phyloP scores from a whole-genome alignment of 179 eudicot species.

The Vitellaria paradoxa region DNA sequence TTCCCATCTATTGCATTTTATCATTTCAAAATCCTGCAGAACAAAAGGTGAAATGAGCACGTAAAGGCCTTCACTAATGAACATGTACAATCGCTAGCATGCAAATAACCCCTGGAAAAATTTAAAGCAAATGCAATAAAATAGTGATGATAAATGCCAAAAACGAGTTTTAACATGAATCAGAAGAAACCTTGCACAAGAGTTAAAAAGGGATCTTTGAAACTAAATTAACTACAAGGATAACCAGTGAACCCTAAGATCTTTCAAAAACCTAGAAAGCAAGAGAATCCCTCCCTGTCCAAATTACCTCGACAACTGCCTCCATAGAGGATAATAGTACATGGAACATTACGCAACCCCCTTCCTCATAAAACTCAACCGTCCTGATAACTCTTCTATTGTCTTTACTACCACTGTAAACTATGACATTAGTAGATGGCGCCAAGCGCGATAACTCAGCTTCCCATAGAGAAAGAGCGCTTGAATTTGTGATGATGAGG shows the following conservation, averaged over 20 bases:
- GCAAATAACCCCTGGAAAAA: background rate
- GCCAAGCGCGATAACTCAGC: constrained; percentile 58
- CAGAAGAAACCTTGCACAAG: background rate
- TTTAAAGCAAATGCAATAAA: background rate
- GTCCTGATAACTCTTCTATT: constrained; percentile 48
- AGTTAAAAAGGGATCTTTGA: background rate
- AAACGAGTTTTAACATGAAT: background rate
- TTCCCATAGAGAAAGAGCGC: constrained; percentile 56
- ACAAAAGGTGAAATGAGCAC: constrained; percentile 14
- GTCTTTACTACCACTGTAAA: constrained; percentile 53
- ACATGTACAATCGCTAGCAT: background rate
- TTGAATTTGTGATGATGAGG: constrained; percentile 48
- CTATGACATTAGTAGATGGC: constrained; percentile 52
- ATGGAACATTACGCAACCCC: constrained; percentile 49
- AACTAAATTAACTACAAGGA: background rate
- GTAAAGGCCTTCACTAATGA: background rate
- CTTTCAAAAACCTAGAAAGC: background rate
- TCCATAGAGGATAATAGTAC: constrained; percentile 62
- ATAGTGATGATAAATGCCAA: background rate
- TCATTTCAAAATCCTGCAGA: constrained; percentile 53
- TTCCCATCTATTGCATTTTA: constrained; percentile 59
- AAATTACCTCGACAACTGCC: constrained; percentile 57
- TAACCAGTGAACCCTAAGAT: background rate
- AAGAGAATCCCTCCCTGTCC: no score
- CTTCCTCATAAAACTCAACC: constrained; percentile 55